Conservation (phyloP, 805 yeast genomes). For the Torulaspora indica region DNA sequence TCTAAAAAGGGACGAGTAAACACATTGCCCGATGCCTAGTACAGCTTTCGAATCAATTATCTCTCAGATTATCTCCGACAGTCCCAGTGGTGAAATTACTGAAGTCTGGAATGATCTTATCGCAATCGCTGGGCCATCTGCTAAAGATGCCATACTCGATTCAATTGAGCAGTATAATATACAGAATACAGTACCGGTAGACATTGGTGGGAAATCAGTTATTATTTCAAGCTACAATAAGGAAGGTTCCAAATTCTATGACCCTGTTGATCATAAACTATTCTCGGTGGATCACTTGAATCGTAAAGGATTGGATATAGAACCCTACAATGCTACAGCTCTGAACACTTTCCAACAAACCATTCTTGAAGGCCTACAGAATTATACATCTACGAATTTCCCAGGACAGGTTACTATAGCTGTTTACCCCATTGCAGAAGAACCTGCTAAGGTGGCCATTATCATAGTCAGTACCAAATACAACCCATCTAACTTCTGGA, state of each 20-base stretch:
- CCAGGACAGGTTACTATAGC: conserved; percentile 51
- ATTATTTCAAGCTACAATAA: conserved; percentile 49
- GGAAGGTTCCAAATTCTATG: conserved; percentile 50
- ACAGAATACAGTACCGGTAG: conserved; percentile 37
- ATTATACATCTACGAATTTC: conserved; percentile 61
- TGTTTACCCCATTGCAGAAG: conserved; percentile 37
- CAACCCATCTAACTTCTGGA: conserved; percentile 75
- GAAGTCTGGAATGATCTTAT: conserved; percentile 41
- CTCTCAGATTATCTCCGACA: conserved; percentile 28
- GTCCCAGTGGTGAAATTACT: conserved; percentile 36
- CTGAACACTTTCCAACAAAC: conserved; percentile 19
- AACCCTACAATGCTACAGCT: conserved; percentile 33
- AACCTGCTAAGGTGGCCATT: conserved; percentile 37
- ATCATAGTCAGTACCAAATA: conserved; percentile 66
- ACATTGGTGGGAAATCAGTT: conserved; percentile 34
- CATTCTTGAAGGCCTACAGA: conserved; percentile 20
- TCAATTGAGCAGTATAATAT: conserved; percentile 42
- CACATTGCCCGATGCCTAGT: conserved; percentile 14
- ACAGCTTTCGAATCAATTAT: conserved; percentile 28
- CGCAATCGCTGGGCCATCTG: conserved; percentile 40
- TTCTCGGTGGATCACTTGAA: conserved; percentile 58
- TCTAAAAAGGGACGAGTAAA: no score
- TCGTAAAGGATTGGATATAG: conserved; percentile 50
- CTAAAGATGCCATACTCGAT: conserved; percentile 34
- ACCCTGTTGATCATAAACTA: conserved; percentile 43